Evolutionary conservation across 1,284 basidiomycete genomes (phyloP).

Genomic region (Boletus smithii): DNA sequence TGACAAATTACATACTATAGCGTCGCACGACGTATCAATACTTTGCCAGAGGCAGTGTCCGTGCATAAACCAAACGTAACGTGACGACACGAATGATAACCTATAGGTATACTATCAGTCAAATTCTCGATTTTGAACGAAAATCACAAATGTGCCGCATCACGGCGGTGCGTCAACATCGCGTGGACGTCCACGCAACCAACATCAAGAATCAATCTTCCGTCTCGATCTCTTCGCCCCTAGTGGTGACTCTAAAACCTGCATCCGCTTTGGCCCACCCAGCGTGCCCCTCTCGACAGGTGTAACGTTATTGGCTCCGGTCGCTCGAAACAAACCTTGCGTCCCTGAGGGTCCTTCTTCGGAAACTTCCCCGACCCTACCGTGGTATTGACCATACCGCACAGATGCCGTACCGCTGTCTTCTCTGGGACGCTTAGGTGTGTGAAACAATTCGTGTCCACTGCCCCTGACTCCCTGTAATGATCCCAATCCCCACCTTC

Average conservation of each 20-base stretch:
- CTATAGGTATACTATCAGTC: background rate
- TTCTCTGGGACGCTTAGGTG: conserved; percentile 39
- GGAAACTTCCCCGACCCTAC: conserved; percentile 17
- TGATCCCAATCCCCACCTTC: conserved; percentile 36
- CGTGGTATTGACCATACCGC: conserved; percentile 13
- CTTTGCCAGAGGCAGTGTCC: too few species aligned
- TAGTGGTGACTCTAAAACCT: conserved; percentile 28
- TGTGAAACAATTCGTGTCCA: conserved; percentile 44
- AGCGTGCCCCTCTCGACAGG: conserved; percentile 25
- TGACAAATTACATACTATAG: conserved; percentile 18
- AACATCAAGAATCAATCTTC: conserved; percentile 15
- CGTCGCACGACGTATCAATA: background rate
- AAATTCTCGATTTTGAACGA: conserved; percentile 1
- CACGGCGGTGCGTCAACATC: too few species aligned
- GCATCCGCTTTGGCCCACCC: conserved; percentile 20
- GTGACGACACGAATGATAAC: background rate
- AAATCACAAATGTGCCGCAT: too few species aligned
- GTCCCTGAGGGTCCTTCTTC: conserved; percentile 16
- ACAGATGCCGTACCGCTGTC: conserved; percentile 11
- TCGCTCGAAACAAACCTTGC: conserved; percentile 11
- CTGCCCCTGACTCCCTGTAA: conserved; percentile 31
- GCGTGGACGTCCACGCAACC: background rate
- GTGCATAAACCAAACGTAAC: too few species aligned
- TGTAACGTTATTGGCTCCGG: conserved; percentile 22
- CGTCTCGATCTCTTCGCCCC: conserved; percentile 29